Percentiles rank a stretch among this genome's conserved stretches.
Conservation (phyloP, 106 monocot genomes). For the Phalaenopsis aphrodite region DNA sequence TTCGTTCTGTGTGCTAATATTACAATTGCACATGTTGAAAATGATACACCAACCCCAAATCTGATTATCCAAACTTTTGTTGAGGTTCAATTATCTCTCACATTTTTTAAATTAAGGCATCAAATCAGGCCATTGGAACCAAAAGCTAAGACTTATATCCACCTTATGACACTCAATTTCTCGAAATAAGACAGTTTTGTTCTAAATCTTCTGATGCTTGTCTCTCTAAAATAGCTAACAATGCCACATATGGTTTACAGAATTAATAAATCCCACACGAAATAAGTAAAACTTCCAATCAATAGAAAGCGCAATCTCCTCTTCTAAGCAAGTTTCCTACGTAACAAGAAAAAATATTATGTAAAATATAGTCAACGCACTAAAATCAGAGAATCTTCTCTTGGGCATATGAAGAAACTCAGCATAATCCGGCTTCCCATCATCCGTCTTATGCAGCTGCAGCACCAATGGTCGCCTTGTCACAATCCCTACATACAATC, state of each 20-base stretch:
- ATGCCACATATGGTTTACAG: neutral
- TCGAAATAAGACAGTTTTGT: no score
- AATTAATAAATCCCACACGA: neutral
- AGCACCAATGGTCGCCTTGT: constrained; percentile 49
- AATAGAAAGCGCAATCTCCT: neutral
- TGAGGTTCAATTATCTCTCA: no score
- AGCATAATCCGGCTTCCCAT: constrained; percentile 31
- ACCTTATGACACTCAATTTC: no score
- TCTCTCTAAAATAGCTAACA: no score
- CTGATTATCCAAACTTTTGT: no score
- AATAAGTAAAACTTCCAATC: neutral
- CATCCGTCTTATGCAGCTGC: constrained; percentile 41
- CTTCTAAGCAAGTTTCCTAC: neutral
- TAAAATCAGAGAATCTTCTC: constrained; percentile 41
- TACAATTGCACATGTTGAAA: no score
- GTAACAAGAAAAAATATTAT: neutral
- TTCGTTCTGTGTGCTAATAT: no score
- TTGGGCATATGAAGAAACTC: constrained; percentile 46
- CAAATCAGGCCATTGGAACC: no score
- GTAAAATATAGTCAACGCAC: constrained; percentile 14
- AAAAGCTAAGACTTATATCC: no score
- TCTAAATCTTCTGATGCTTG: no score
- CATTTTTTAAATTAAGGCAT: no score
- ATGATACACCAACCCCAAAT: no score
- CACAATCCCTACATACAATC: constrained; percentile 32